These are phyloP conservation scores for Scytalidium lignicola DNA, from an alignment of 2,329 filamentous ascomycete species.

Conservation along the genomic window DNA sequence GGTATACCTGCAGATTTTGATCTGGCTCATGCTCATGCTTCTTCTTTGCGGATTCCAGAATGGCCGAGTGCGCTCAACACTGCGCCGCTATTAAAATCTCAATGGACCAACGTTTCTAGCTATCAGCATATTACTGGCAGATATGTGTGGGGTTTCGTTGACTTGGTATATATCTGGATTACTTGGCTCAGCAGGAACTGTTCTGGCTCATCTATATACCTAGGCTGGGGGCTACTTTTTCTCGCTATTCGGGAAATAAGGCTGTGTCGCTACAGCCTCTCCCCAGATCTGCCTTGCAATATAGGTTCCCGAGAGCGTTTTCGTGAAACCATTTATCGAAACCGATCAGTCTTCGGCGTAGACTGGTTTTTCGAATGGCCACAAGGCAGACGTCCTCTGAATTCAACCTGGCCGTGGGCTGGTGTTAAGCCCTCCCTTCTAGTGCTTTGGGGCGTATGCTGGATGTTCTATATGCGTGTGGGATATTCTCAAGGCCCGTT, in stretches of 20 bases:
- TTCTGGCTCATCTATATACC: background rate
- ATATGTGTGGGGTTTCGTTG: background rate
- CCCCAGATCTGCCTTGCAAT: background rate
- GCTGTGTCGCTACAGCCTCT: background rate
- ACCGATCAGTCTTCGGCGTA: conserved; percentile 12
- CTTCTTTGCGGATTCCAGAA: background rate
- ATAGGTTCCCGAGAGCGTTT: background rate
- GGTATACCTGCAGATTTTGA: background rate
- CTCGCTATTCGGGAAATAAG: background rate
- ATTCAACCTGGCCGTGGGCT: conserved; percentile 22
- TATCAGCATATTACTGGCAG: background rate
- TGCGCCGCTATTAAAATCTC: background rate
- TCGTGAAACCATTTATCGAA: background rate
- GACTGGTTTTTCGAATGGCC: conserved; percentile 23
- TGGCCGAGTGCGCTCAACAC: background rate
- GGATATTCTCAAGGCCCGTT: background rate
- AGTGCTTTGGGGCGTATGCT: conserved; percentile 21
- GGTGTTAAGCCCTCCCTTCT: conserved; percentile 20
- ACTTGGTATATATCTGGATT: background rate
- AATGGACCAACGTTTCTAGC: background rate
- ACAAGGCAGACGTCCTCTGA: conserved; percentile 15
- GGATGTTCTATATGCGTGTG: conserved; percentile 18
- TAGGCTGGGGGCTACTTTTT: background rate
- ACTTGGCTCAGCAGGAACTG: background rate
- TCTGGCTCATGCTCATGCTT: background rate